These are phyloP conservation scores for Rachicladosporium sp. DNA, from an alignment of 2,329 filamentous ascomycete species.

Conservation along the genomic window DNA sequence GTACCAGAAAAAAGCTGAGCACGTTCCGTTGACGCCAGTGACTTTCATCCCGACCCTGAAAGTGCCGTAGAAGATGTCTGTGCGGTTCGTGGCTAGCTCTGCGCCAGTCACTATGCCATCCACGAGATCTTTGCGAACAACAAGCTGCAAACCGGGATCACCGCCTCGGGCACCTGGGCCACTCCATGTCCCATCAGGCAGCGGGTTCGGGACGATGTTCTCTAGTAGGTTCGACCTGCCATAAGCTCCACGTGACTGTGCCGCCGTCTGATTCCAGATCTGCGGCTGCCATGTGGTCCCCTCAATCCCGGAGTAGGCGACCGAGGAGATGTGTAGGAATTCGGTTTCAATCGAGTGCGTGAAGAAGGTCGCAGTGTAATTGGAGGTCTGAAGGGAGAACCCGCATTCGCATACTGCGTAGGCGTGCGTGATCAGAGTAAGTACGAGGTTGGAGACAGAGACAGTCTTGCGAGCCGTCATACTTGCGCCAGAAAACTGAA, in stretches of 20 bases:
- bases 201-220: conserved; percentile 46
- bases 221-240: conserved; percentile 49
- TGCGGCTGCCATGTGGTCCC: conserved; percentile 51
- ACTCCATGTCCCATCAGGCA: conserved; percentile 32
- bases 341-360: conserved; percentile 61
- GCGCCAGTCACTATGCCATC: conserved; percentile 41
- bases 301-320: conserved; percentile 25
- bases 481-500: too few species aligned
- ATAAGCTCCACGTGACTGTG: conserved; percentile 48
- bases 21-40: conserved; percentile 51
- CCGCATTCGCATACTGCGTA: conserved; percentile 55
- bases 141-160: conserved; percentile 44
- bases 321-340: conserved; percentile 34
- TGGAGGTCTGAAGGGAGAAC: conserved; percentile 45
- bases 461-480: too few species aligned
- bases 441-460: background rate
- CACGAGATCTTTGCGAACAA: conserved; percentile 32
- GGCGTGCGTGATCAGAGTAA: background rate
- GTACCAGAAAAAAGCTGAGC: conserved; percentile 74
- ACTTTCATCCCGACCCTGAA: conserved; percentile 58
- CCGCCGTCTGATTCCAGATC: conserved; percentile 51
- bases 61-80: conserved; percentile 57
- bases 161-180: conserved; percentile 32
- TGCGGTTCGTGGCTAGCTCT: conserved; percentile 49
- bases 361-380: conserved; percentile 39